Base-by-base conservation (phyloP, 805 yeast genomes). In the Nakazawaea wickerhamii region DNA sequence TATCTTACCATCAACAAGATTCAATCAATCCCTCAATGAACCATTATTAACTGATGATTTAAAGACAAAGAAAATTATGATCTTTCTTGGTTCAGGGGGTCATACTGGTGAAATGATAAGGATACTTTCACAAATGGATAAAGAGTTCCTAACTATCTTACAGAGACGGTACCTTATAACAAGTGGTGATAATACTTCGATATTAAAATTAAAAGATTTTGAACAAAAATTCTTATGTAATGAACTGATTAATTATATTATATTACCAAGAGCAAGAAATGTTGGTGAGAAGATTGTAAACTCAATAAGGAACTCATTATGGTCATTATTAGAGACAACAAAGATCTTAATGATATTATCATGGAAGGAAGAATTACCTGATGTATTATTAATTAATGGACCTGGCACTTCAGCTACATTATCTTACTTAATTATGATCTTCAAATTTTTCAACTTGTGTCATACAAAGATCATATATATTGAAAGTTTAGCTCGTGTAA, bases 61-160 rank as follows among this genome's bases (percentile, higher is more conserved):
- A 6, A 18, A 31, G 20, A 14, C 32, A 5, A 34, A 55, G 4
- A 61, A 60, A 33, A 45, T 77, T 19, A 71, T 84, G 73, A 65
- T 84, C 0, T 69, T 88, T n/a, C 63, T 91, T 9, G 98, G 98
- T 0, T 88, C 96, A 0, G 99, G 99, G 2, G 98, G 97, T 2
- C 98, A 89, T 55, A 89, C 97, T 0, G 97, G 96, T 1, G 97
- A 91, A 59, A 87, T 91, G 95, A 59, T 90, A n/a, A 66, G 90
- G 20, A 66, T 91, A 14, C 57, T 87, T 8, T 47, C 55, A 4
- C 67, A 67, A 30, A 62, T 73, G 36, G 54, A 65, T 18, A 43
- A 44, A 4, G 27, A 52, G 1, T 46, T 42, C 8, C 20, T 61
- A n/a, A 23, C 41, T 2, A 36, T 36, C 11, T 50, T 65, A 21